Evolutionary conservation across 2,329 filamentous ascomycete genomes (phyloP).

Genomic region (Capronia americana): DNA sequence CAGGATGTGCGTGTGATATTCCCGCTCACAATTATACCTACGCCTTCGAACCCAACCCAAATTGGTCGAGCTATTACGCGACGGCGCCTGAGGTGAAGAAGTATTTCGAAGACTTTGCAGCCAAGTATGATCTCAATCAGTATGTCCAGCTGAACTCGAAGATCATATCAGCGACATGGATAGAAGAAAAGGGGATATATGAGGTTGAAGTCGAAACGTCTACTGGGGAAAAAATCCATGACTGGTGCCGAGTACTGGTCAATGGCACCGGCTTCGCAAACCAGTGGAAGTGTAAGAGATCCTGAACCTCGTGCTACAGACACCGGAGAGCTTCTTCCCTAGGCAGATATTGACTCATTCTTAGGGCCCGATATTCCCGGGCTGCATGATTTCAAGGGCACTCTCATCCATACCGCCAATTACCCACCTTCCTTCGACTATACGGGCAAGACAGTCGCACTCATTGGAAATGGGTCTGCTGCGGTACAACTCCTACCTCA

Average conservation of each 20-base stretch:
- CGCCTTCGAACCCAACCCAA: slow-evolving; percentile 36
- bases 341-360: no score
- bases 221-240: slow-evolving; percentile 34
- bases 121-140: slow-evolving; percentile 32
- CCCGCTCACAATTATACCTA: slow-evolving; percentile 31
- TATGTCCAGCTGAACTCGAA: slow-evolving; percentile 16
- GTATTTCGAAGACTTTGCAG: slow-evolving; percentile 41
- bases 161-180: slow-evolving; percentile 13
- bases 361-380: slow-evolving; percentile 52
- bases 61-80: slow-evolving; percentile 39
- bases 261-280: slow-evolving; percentile 51
- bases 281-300: slow-evolving; percentile 46
- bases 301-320: no score
- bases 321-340: no score
- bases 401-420: slow-evolving; percentile 52
- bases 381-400: slow-evolving; percentile 54
- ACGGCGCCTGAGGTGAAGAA: slow-evolving; percentile 39
- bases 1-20: slow-evolving; percentile 35
- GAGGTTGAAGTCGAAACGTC: slow-evolving; percentile 8
- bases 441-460: slow-evolving; percentile 22
- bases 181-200: slow-evolving; percentile 20
- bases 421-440: slow-evolving; percentile 46
- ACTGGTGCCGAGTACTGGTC: slow-evolving; percentile 44
- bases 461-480: slow-evolving; percentile 28
- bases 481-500: slow-evolving; percentile 25